Conservation (phyloP, 2,329 filamentous ascomycete species). For the Alternaria longipes region DNA sequence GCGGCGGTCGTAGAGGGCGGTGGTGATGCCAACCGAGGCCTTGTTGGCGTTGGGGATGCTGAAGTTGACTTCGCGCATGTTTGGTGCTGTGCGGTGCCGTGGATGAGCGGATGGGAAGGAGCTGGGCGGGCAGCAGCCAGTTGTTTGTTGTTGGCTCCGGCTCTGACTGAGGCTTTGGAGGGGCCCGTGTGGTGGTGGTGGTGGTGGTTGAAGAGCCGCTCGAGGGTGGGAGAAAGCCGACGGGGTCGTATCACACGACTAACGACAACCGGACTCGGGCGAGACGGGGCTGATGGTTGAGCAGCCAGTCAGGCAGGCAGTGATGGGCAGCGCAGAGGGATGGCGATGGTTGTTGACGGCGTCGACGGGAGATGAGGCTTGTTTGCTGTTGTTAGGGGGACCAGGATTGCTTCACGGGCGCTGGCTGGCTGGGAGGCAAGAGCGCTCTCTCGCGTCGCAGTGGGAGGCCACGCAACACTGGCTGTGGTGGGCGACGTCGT, state of each 20-base stretch:
- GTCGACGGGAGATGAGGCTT: constrained; percentile 36
- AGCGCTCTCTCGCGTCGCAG: constrained; percentile 17
- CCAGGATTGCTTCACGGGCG: constrained; percentile 24
- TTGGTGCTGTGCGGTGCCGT: constrained; percentile 49
- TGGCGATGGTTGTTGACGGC: constrained; percentile 25
- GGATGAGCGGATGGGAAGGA: constrained; percentile 31
- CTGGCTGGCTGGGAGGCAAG: constrained; percentile 22
- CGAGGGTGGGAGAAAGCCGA: constrained; percentile 24
- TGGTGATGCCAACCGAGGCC: constrained; percentile 98
- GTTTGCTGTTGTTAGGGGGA: constrained; percentile 47
- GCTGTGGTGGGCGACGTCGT: background rate
- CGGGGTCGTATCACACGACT: constrained; percentile 17
- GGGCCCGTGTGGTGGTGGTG: constrained; percentile 27
- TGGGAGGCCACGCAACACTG: constrained; percentile 24
- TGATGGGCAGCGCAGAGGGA: constrained; percentile 22
- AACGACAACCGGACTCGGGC: constrained; percentile 22
- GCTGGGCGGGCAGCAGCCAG: constrained; percentile 10
- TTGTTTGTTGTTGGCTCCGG: constrained; percentile 1
- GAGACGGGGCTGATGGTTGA: constrained; percentile 6
- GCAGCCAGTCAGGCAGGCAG: constrained; percentile 7
- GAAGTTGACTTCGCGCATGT: constrained; percentile 99
- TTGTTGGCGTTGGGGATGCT: constrained; percentile 99
- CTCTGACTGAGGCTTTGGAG: constrained; percentile 6
- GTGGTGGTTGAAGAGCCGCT: constrained; percentile 3
- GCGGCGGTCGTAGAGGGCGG: constrained; percentile 95